Percentiles rank a stretch among this genome's conserved stretches.
phyloP scores from a whole-genome alignment of 345 rosid genomes.

The Turritis glabra region DNA sequence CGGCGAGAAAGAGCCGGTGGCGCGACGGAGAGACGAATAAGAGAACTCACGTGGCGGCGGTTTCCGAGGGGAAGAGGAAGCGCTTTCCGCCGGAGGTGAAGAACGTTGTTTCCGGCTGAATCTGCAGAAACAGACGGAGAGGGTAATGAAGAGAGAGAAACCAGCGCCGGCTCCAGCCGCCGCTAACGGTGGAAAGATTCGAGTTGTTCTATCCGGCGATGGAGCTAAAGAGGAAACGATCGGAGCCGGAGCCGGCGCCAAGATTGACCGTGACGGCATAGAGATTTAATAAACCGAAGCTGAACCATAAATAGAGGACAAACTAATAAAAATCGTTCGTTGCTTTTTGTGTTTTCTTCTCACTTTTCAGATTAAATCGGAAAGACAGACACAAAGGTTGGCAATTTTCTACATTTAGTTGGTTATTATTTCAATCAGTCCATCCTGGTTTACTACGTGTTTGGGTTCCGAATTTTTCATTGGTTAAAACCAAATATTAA shows the following conservation, averaged over 20 bases:
- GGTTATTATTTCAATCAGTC: not conserved
- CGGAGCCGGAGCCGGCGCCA: constrained; percentile 10
- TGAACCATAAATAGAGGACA: constrained; percentile 16
- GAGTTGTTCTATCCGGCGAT: constrained; percentile 26
- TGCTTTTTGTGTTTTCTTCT: constrained; percentile 1
- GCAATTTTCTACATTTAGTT: constrained; percentile 1
- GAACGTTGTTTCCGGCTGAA: constrained; percentile 57
- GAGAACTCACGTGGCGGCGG: constrained; percentile 62
- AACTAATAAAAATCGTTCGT: not conserved
- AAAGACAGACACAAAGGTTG: constrained; percentile 9
- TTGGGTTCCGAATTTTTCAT: not conserved
- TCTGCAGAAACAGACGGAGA: constrained; percentile 60
- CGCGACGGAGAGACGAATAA: constrained; percentile 64
- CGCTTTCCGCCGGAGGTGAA: not conserved
- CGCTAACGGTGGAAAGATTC: constrained; percentile 33
- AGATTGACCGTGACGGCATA: constrained; percentile 59
- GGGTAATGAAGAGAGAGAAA: constrained; percentile 49
- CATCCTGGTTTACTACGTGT: not conserved
- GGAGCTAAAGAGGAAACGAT: not conserved
- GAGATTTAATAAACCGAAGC: not conserved
- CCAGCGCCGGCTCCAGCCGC: constrained; percentile 41
- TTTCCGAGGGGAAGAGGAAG: constrained; percentile 39
- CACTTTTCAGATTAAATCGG: constrained; percentile 21
- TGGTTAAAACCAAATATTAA: not conserved
- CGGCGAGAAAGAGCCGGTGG: constrained; percentile 62